Conservation (phyloP, 495 filamentous ascomycete species). For the Penicillium soppii region DNA sequence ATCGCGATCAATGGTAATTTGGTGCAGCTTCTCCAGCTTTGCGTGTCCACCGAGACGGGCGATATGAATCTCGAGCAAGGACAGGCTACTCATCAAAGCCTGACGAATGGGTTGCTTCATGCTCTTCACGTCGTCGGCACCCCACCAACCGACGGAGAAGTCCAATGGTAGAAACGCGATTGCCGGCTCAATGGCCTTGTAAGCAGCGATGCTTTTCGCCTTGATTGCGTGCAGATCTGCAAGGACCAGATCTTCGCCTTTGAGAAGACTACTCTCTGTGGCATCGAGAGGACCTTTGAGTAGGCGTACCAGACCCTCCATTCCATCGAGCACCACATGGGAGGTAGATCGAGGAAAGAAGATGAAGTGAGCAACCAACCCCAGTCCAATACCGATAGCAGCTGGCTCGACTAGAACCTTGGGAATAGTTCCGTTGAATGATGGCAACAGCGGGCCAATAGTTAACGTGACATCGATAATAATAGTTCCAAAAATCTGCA, state of each 20-base stretch:
- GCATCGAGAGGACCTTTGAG: conserved; percentile 30
- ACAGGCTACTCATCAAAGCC: conserved; percentile 15
- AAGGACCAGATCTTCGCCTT: conserved; percentile 12
- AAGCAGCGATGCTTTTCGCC: conserved; percentile 13
- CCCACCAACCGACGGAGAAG: conserved; percentile 31
- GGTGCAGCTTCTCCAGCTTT: conserved; percentile 22
- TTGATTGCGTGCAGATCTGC: conserved; percentile 18
- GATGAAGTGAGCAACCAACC: conserved; percentile 34
- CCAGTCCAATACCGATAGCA: conserved; percentile 38
- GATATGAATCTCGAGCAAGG: conserved; percentile 27
- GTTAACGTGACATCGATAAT: conserved; percentile 38
- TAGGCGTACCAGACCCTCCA: conserved; percentile 31
- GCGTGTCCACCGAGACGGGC: conserved; percentile 19
- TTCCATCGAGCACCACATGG: conserved; percentile 30
- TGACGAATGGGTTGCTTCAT: conserved; percentile 27
- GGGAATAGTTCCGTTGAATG: conserved; percentile 40
- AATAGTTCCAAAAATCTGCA: conserved; percentile 38
- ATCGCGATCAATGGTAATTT: conserved; percentile 6
- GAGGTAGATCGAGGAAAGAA: conserved; percentile 46
- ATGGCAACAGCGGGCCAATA: conserved; percentile 32
- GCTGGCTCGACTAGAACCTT: conserved; percentile 35
- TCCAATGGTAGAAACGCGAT: conserved; percentile 29
- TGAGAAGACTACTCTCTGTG: conserved; percentile 17
- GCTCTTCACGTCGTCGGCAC: conserved; percentile 29
- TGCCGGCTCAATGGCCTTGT: conserved; percentile 23